A percentile compares a stretch with the other conserved stretches of the same genome.
phyloP scores from a whole-genome alignment of 2,329 filamentous ascomycete genomes.

The Pyrenophora tritici-repentis region DNA sequence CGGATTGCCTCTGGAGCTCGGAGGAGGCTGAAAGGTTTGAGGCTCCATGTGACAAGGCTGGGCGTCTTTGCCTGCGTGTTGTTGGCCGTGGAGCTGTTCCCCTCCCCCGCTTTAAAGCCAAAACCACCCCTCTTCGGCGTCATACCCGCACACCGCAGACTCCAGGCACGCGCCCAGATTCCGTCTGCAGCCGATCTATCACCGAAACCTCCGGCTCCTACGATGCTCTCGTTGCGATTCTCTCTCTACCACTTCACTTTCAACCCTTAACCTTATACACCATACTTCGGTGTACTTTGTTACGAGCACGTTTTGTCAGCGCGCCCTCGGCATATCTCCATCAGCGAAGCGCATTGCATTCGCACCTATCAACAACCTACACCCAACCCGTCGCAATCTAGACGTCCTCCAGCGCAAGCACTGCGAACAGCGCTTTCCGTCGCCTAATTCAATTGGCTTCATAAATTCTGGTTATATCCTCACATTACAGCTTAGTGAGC shows the following conservation, averaged over 20 bases:
- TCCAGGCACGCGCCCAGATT: constrained; percentile 23
- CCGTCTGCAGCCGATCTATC: constrained; percentile 30
- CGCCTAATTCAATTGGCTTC: constrained; percentile 4
- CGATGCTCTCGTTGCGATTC: constrained; percentile 23
- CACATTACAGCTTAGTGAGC: neutral
- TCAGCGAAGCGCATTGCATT: constrained; percentile 14
- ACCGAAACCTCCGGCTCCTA: constrained; percentile 25
- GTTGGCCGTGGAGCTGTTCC: constrained; percentile 19
- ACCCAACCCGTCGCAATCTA: constrained; percentile 6
- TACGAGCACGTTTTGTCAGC: constrained; percentile 21
- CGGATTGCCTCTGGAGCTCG: constrained; percentile 22
- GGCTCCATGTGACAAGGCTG: constrained; percentile 30
- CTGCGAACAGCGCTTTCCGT: constrained; percentile 1
- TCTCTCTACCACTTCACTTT: constrained; percentile 20
- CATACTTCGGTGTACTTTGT: constrained; percentile 22
- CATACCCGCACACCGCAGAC: constrained; percentile 22
- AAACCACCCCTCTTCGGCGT: constrained; percentile 32
- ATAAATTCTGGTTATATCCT: constrained; percentile 9
- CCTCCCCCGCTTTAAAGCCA: constrained; percentile 33
- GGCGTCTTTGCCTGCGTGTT: constrained; percentile 18
- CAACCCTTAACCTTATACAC: constrained; percentile 16
- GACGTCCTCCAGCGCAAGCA: constrained; percentile 1
- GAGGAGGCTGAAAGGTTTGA: constrained; percentile 32
- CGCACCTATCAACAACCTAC: constrained; percentile 1
- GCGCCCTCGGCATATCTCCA: constrained; percentile 25